Evolutionary conservation across 2,329 filamentous ascomycete species (phyloP).

Genomic region (Aspergillus flavus): DNA sequence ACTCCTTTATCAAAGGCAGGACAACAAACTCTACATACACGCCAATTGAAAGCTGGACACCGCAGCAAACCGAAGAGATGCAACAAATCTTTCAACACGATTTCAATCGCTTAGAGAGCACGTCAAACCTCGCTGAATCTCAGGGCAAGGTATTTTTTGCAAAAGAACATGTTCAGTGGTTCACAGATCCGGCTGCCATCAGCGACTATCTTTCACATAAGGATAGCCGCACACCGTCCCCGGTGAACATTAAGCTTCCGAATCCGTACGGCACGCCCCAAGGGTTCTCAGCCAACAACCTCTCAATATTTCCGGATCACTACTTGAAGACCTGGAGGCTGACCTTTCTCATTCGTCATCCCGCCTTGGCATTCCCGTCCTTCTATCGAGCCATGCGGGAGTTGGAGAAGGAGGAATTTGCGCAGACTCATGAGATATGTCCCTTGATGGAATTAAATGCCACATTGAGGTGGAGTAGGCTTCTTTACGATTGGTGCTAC

Average conservation of each 20-base stretch:
- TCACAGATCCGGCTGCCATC: neutral
- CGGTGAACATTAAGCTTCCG: neutral
- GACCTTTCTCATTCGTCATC: neutral
- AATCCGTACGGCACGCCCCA: neutral
- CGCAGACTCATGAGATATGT: neutral
- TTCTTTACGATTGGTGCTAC: neutral
- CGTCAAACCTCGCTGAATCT: neutral
- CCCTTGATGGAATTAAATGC: neutral
- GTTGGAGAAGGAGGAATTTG: neutral
- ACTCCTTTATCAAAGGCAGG: neutral
- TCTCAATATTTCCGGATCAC: neutral
- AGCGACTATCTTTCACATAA: neutral
- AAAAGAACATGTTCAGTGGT: neutral
- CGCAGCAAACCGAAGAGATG: neutral
- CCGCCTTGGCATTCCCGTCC: neutral
- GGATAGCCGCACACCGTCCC: neutral
- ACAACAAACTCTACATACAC: neutral
- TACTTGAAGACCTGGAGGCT: neutral
- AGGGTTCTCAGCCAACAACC: neutral
- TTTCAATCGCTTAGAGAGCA: neutral
- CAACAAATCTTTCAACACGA: neutral
- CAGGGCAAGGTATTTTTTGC: neutral
- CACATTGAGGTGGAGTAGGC: neutral
- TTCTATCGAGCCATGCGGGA: neutral
- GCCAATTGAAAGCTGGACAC: neutral